Base-by-base conservation (phyloP, 148 eudicot species). In the Cornus kousa region DNA sequence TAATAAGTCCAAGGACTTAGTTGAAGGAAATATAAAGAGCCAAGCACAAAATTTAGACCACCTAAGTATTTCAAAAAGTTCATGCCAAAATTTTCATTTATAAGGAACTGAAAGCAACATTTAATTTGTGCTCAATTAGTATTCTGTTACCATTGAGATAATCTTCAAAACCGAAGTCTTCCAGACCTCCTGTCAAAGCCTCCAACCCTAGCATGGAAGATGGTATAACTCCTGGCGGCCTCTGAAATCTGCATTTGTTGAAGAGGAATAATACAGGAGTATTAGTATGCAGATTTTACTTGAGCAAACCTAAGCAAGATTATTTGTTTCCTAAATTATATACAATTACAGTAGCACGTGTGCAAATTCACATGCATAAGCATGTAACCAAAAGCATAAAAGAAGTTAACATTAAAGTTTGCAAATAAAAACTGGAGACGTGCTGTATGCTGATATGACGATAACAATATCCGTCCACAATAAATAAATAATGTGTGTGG, bases 121-220 rank as follows among this genome's bases (percentile, higher is more conserved):
- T 39, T n/a, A 57, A 31, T 19, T 53, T 31, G 20, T 37, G 9
- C 57, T 71, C 13, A 10, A 8, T 37, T 28, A 70, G 60, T 59
- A 64, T 80, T 79, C 40, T 28, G 16, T 85, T 87, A 94, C 98
- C 97, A 72, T 91, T 93, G 43, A 95, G 87, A 82, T 93, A 93
- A 76, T 95, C 98, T 82, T 91, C 95, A 83, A 95, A 88, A 67
- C 91, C 92, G 87, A 93, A 89, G 84, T 86, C 88, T 74, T 95
- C 96, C 87, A 95, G 72, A 75, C 79, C 62, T 81, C 98, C 98
- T 0, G 90, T 90, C 68, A 84, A 22, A 32, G 98, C 92, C 64
- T 95, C 98, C 78, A 92, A 86, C 43, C 98, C 98, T n/a, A 95
- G 86, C 91, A 95, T 88, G 20, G 98, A 95, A 74, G 98, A 95